Conservation (phyloP, 805 yeast species). For the Candida silvicultrix region DNA sequence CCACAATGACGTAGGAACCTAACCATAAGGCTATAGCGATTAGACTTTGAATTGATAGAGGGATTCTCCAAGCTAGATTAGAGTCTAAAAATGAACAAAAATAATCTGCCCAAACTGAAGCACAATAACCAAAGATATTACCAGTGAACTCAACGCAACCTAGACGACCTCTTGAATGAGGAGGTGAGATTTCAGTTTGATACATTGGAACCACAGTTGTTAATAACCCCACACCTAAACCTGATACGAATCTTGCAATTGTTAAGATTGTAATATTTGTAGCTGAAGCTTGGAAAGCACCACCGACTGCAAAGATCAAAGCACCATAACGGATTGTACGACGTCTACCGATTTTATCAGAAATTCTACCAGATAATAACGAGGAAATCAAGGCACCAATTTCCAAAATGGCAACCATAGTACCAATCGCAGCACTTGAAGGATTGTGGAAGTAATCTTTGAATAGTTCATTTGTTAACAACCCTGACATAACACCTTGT, state of each 20-base stretch:
- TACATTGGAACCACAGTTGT: slow-evolving; percentile 84
- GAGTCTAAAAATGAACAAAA: slow-evolving; percentile 58
- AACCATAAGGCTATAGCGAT: slow-evolving; percentile 62
- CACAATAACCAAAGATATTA: slow-evolving; percentile 72
- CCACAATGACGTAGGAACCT: slow-evolving; percentile 79
- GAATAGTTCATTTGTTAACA: slow-evolving; percentile 69
- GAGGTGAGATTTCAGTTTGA: slow-evolving; percentile 85
- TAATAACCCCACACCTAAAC: slow-evolving; percentile 82
- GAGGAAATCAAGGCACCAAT: slow-evolving; percentile 83
- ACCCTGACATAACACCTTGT: slow-evolving; percentile 89
- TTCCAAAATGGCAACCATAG: slow-evolving; percentile 84
- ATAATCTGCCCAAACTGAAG: slow-evolving; percentile 86
- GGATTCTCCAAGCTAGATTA: slow-evolving; percentile 70
- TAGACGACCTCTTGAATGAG: slow-evolving; percentile 75
- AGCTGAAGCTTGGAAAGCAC: slow-evolving; percentile 63
- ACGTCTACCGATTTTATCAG: slow-evolving; percentile 76
- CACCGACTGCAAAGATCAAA: slow-evolving; percentile 70
- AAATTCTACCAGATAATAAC: slow-evolving; percentile 67
- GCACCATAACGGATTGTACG: slow-evolving; percentile 79
- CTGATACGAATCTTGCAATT: slow-evolving; percentile 72
- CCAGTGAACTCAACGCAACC: slow-evolving; percentile 90
- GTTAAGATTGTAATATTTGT: slow-evolving; percentile 48
- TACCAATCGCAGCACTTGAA: slow-evolving; percentile 66
- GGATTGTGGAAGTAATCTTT: slow-evolving; percentile 68
- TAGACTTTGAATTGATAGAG: slow-evolving; percentile 67